Base-by-base conservation (phyloP, 202 grass and related monocot species). In the Saccharum hybrid region DNA sequence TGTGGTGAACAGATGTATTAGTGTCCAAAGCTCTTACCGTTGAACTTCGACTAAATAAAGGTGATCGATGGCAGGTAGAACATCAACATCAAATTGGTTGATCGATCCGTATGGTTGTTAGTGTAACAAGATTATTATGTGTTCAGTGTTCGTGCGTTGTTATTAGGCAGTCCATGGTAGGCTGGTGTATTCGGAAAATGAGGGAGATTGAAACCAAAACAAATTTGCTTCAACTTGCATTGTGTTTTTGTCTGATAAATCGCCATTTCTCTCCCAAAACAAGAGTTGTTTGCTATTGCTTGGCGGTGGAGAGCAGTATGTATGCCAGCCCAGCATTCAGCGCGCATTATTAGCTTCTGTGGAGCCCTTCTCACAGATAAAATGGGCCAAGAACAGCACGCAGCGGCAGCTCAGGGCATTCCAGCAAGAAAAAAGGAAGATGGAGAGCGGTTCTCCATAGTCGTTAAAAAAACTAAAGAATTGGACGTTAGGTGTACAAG, bases 21-120 rank as follows among this genome's bases (percentile, higher is more conserved):
- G 10, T 26, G 22, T 2, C 1, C 15, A 75, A n/a, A n/a, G 49
- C 21, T 57, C 52, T 57, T 21, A 8, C 7, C 52, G 56, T 8
- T 75, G 48, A 57, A 13, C 57, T 59, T 81, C 84, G 30, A 42
- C 73, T 48, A 65, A 14, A 81, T 48, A 71, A 34, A 81, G 23
- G 46, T 40, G 36, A 65, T 89, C 77, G 65, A 65, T 33, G 33
- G 59, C 72, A 74, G 63, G 38, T 85, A 60, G 71, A 64, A 82
- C 71, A 22, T 88, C 84, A 39, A 75, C 86, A 72, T 88, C 85
- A 8, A 16, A 49, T 49, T 49, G 13, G 45, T 15, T 48, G 14
- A 49, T 16, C 14, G 46, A 49, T 49, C 46, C 46, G 13, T 49
- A 16, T 14, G 45, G 45, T 48, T 16, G 46, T 49, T 49, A 49